A percentile compares a stretch with the other conserved stretches of the same genome.
Evolutionary conservation across 345 rosid species (phyloP).

Genomic region (Abelmoschus esculentus): DNA sequence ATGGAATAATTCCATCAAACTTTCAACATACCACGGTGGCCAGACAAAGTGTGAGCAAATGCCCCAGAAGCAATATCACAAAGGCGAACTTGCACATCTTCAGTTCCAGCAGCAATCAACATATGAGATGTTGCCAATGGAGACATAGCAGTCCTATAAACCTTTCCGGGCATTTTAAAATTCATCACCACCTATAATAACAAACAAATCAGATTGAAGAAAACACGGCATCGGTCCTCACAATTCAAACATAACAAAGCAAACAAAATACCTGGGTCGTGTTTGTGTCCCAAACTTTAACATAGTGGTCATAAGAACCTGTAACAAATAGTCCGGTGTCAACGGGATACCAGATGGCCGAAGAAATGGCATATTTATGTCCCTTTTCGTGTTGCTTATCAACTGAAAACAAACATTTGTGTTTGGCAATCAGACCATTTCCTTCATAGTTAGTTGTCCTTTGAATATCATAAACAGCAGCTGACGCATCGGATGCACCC

Average conservation of each 20-base stretch:
- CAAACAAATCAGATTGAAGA: conserved; percentile 11
- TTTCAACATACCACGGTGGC: conserved; percentile 74
- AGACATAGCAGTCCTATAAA: conserved; percentile 89
- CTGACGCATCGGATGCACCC: conserved; percentile 80
- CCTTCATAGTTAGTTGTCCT: conserved; percentile 54
- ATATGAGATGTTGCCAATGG: conserved; percentile 76
- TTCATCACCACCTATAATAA: conserved; percentile 55
- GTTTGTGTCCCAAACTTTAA: conserved; percentile 96
- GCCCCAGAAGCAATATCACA: conserved; percentile 95
- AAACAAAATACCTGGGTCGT: conserved; percentile 50
- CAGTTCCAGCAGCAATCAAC: conserved; percentile 88
- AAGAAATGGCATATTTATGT: conserved; percentile 67
- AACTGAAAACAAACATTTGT: conserved; percentile 51
- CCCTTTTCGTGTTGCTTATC: conserved; percentile 75
- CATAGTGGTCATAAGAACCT: conserved; percentile 68
- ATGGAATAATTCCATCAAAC: conserved; percentile 1
- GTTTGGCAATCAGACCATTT: conserved; percentile 65
- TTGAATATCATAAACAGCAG: conserved; percentile 71
- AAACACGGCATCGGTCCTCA: background rate
- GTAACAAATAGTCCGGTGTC: conserved; percentile 92
- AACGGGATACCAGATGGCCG: conserved; percentile 89
- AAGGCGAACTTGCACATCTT: conserved; percentile 94
- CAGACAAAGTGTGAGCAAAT: conserved; percentile 81
- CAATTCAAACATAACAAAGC: background rate
- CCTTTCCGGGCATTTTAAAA: conserved; percentile 94